Evolutionary conservation across 2,329 filamentous ascomycete genomes (phyloP).

Genomic region (Trichoderma oligosporum): DNA sequence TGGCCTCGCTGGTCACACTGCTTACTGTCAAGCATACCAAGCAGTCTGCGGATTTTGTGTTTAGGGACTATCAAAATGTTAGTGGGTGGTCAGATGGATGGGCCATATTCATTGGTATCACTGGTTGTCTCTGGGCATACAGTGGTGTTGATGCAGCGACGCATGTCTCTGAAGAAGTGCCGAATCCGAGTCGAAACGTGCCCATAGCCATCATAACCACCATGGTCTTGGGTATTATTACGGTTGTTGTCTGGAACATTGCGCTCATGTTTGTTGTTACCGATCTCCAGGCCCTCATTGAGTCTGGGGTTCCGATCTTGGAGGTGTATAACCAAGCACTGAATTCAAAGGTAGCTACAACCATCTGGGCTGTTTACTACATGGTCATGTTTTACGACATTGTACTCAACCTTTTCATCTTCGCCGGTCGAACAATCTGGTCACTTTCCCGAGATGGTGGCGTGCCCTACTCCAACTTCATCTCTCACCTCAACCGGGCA

Average conservation of each 20-base stretch:
- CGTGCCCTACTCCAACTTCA: slow-evolving; percentile 24
- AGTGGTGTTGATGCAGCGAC: slow-evolving; percentile 25
- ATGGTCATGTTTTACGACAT: slow-evolving; percentile 30
- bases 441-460: slow-evolving; percentile 28
- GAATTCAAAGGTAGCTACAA: slow-evolving; percentile 26
- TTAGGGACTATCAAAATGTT: slow-evolving; percentile 25
- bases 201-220: slow-evolving; percentile 27
- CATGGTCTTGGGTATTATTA: slow-evolving; percentile 24
- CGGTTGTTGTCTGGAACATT: slow-evolving; percentile 26
- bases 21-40: slow-evolving; percentile 24
- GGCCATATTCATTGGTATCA: slow-evolving; percentile 26
- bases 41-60: slow-evolving; percentile 22
- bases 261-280: slow-evolving; percentile 28
- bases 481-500: slow-evolving; percentile 25
- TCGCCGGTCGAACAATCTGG: slow-evolving; percentile 27
- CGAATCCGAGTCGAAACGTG: slow-evolving; percentile 27
- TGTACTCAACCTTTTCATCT: slow-evolving; percentile 27
- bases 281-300: slow-evolving; percentile 26
- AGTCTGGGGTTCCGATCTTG: slow-evolving; percentile 25
- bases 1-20: slow-evolving; percentile 25
- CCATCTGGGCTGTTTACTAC: slow-evolving; percentile 27
- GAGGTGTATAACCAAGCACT: slow-evolving; percentile 28
- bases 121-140: slow-evolving; percentile 27
- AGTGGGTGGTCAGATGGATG: slow-evolving; percentile 29
- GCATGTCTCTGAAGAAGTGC: slow-evolving; percentile 26